phyloP scores from a whole-genome alignment of 2,329 filamentous ascomycete genomes.

The Phaeosphaeriaceae sp. region DNA sequence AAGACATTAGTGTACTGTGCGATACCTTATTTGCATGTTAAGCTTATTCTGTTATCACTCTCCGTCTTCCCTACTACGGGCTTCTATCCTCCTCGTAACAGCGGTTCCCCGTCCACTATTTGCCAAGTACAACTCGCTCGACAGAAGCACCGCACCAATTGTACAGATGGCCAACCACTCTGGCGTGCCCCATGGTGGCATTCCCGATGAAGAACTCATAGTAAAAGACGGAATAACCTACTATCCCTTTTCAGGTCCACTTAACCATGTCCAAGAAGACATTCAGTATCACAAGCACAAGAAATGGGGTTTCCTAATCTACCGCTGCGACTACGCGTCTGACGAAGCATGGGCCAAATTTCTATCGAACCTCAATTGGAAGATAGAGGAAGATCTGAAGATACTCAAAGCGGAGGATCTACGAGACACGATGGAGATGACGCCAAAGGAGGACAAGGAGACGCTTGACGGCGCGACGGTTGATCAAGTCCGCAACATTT shows the following conservation, averaged over 20 bases:
- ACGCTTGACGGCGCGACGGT: neutral
- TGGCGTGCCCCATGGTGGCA: neutral
- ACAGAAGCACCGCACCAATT: neutral
- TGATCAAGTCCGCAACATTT: neutral
- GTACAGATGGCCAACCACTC: neutral
- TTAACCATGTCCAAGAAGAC: neutral
- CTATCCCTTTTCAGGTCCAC: neutral
- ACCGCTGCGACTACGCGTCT: slow-evolving; percentile 15
- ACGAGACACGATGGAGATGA: neutral
- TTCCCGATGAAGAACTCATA: neutral
- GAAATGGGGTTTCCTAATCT: slow-evolving; percentile 17
- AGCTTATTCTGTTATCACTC: neutral
- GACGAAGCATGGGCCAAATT: slow-evolving; percentile 10
- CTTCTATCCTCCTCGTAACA: too few relatives aligned
- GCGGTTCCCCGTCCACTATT: too few relatives aligned
- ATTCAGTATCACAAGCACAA: neutral
- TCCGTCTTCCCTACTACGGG: neutral
- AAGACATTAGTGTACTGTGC: neutral
- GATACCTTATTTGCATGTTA: neutral
- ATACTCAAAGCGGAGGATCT: neutral
- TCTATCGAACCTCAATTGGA: neutral
- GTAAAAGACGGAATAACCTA: neutral
- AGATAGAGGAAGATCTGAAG: neutral
- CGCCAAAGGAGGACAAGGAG: neutral
- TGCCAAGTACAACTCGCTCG: too few relatives aligned